Percentiles rank a stretch among this genome's conserved stretches.
Evolutionary conservation across 192 early-diverging fungal genomes (phyloP).

Genomic region (Powellomyces hirtus): DNA sequence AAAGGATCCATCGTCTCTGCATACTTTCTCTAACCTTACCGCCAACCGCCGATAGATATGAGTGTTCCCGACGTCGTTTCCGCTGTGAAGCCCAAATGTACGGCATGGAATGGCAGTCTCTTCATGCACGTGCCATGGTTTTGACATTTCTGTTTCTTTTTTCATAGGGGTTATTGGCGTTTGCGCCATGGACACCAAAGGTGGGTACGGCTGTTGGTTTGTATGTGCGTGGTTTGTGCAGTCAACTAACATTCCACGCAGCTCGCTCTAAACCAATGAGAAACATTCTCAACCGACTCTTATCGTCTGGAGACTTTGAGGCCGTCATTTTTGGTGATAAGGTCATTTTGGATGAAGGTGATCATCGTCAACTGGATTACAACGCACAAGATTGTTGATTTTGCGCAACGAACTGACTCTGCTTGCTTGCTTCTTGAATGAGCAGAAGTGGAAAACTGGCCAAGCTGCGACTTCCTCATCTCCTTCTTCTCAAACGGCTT

Average conservation of each 20-base stretch:
- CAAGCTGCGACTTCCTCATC: conserved; percentile 91
- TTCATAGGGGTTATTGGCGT: conserved; percentile 61
- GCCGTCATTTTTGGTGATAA: conserved; percentile 95
- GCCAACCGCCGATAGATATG: neutral
- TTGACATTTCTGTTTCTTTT: neutral
- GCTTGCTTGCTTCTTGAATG: neutral
- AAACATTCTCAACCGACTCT: conserved; percentile 72
- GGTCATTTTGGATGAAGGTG: conserved; percentile 91
- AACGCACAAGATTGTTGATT: too few relatives aligned
- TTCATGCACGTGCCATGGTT: neutral
- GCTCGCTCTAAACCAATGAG: conserved; percentile 96
- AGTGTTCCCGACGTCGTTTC: neutral
- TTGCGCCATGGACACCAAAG: conserved; percentile 89
- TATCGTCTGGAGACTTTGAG: conserved; percentile 65
- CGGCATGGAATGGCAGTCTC: neutral
- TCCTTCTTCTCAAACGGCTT: conserved; percentile 95
- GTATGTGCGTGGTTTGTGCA: neutral
- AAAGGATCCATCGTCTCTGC: too few relatives aligned
- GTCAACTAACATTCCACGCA: neutral
- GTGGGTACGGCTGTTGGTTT: neutral
- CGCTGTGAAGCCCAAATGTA: neutral
- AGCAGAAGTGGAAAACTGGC: conserved; percentile 86
- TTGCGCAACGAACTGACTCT: neutral
- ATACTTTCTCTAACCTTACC: neutral
- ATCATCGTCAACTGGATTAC: too few relatives aligned